Percentiles rank a stretch among this genome's conserved stretches.
These are phyloP conservation scores for Fusarium pseudoanthophilum DNA, from an alignment of 2,329 filamentous ascomycete species.

Conservation along the genomic window DNA sequence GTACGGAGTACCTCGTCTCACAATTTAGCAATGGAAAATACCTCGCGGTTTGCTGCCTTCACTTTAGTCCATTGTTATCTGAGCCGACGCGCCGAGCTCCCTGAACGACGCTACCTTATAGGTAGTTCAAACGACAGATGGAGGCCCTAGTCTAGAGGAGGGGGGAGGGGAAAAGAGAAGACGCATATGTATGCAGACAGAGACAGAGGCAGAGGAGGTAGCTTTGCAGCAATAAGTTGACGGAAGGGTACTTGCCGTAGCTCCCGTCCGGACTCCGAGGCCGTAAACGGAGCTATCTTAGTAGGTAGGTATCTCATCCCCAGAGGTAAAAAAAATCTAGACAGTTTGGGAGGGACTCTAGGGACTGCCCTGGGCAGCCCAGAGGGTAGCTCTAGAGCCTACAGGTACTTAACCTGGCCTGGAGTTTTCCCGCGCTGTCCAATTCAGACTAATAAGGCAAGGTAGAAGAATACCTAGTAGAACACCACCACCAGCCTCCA, in stretches of 20 bases:
- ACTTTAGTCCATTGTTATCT: neutral
- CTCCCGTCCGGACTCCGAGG: conserved; percentile 49
- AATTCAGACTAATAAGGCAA: conserved; percentile 1
- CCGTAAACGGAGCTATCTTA: conserved; percentile 50
- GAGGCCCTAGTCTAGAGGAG: neutral
- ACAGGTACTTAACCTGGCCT: conserved; percentile 16
- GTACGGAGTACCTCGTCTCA: neutral
- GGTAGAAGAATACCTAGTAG: conserved; percentile 7
- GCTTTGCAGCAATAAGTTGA: neutral
- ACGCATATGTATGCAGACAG: neutral
- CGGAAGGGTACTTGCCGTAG: conserved; percentile 9
- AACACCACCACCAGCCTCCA: conserved; percentile 12
- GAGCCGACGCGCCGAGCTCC: neutral
- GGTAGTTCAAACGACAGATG: neutral
- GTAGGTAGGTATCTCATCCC: conserved; percentile 23
- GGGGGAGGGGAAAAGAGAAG: neutral
- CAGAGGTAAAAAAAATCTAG: conserved; percentile 45
- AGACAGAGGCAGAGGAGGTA: neutral
- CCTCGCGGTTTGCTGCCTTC: neutral
- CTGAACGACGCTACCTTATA: neutral
- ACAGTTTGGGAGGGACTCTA: conserved; percentile 16
- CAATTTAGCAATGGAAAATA: neutral
- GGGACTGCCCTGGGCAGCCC: neutral
- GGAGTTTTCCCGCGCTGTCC: conserved; percentile 31
- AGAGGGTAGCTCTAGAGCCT: conserved; percentile 18